Percentiles rank a stretch among this genome's conserved stretches.
Conservation (phyloP, 2,329 filamentous ascomycete species). For the Colletotrichum sublineola region DNA sequence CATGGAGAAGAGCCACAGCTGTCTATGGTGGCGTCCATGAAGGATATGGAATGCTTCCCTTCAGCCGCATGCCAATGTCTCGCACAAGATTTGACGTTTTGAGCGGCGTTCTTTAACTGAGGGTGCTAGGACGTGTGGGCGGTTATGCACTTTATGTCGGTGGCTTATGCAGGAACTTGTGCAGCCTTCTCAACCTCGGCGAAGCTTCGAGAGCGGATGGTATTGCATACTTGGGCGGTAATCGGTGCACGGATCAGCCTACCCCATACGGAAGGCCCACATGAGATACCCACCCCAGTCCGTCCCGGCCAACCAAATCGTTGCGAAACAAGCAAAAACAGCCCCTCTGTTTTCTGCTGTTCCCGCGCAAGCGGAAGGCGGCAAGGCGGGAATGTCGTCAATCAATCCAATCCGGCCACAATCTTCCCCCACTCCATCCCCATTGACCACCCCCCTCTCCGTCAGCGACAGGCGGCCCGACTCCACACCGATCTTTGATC, state of each 20-base stretch:
- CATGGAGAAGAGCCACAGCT: not conserved
- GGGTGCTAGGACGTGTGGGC: not conserved
- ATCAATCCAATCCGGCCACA: slow-evolving; percentile 38
- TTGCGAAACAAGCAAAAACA: slow-evolving; percentile 31
- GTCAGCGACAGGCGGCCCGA: slow-evolving; percentile 26
- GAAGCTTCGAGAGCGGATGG: slow-evolving; percentile 11
- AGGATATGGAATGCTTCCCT: not conserved
- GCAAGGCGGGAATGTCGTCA: slow-evolving; percentile 41
- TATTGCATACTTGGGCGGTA: too few species aligned
- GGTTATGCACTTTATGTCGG: not conserved
- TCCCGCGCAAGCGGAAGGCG: slow-evolving; percentile 39
- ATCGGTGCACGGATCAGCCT: slow-evolving; percentile 32
- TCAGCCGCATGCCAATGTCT: not conserved
- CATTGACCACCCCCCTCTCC: slow-evolving; percentile 19
- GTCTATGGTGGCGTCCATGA: not conserved
- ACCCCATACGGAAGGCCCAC: slow-evolving; percentile 23
- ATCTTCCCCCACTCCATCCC: slow-evolving; percentile 7
- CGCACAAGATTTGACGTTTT: not conserved
- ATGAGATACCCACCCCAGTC: slow-evolving; percentile 10
- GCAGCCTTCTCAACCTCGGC: slow-evolving; percentile 21
- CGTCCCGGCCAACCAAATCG: slow-evolving; percentile 29
- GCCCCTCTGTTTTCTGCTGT: slow-evolving; percentile 34
- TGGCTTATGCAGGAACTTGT: not conserved
- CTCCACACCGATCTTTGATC: slow-evolving; percentile 2
- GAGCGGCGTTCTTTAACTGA: not conserved